phyloP scores from a whole-genome alignment of 2,329 filamentous ascomycete genomes.

The Diaporthe eres region DNA sequence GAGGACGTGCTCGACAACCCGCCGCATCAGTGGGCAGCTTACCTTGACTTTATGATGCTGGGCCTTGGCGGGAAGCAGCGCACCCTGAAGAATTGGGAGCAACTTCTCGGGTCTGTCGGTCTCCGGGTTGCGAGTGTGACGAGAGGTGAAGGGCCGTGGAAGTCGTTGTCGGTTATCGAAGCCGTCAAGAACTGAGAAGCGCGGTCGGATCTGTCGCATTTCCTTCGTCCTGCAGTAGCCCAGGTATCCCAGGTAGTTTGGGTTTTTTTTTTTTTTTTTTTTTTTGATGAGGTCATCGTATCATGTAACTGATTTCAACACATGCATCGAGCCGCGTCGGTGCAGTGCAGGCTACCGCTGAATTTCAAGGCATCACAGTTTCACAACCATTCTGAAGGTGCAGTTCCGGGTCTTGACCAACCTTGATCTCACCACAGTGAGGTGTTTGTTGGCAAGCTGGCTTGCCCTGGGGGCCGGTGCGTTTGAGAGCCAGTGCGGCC shows the following conservation, averaged over 20 bases:
- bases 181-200: slow-evolving; percentile 21
- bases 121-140: slow-evolving; percentile 47
- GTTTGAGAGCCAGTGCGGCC: slow-evolving; percentile 26
- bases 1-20: slow-evolving; percentile 50
- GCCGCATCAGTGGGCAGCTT: slow-evolving; percentile 45
- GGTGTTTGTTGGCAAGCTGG: slow-evolving; percentile 11
- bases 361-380: slow-evolving; percentile 5
- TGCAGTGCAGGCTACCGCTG: slow-evolving; percentile 13
- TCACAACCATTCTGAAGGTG: not conserved
- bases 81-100: slow-evolving; percentile 46
- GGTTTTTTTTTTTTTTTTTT: too few relatives aligned
- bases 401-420: not conserved
- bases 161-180: slow-evolving; percentile 39
- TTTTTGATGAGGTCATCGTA: not conserved
- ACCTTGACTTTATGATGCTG: slow-evolving; percentile 46
- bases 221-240: too few relatives aligned
- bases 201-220: not conserved
- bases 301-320: not conserved
- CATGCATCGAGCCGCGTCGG: not conserved
- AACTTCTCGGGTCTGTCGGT: slow-evolving; percentile 46
- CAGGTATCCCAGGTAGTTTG: too few relatives aligned
- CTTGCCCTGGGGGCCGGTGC: not conserved
- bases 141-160: slow-evolving; percentile 29
- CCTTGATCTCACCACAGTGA: not conserved
- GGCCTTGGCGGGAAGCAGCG: slow-evolving; percentile 53